Conservation (phyloP, 2,329 filamentous ascomycete species). For the Rhinocladiella mackenziei region DNA sequence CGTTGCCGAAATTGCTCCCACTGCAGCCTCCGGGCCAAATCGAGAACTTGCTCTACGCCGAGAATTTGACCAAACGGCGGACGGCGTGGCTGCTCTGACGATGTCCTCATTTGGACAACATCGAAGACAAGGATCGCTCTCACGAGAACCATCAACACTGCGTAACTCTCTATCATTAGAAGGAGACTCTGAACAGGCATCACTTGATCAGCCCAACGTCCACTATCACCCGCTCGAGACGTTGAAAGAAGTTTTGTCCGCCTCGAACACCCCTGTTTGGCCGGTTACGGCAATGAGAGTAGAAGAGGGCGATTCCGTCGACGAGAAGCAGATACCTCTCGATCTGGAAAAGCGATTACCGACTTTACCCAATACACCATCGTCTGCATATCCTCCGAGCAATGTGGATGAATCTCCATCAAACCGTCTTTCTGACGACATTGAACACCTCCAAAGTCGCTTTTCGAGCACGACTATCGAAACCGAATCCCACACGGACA, state of each 20-base stretch:
- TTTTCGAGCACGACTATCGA: conserved; percentile 29
- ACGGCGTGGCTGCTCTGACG: conserved; percentile 6
- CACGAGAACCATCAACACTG: conserved; percentile 30
- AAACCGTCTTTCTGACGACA: conserved; percentile 6
- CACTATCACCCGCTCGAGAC: conserved; percentile 24
- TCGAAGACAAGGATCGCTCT: conserved; percentile 35
- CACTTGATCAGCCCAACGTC: conserved; percentile 5
- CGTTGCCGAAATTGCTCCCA: conserved; percentile 3
- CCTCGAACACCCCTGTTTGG: conserved; percentile 29
- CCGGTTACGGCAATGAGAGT: conserved; percentile 26
- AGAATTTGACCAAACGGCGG: conserved; percentile 12
- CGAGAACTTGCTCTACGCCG: conserved; percentile 25
- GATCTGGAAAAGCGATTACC: conserved; percentile 41
- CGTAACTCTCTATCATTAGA: conserved; percentile 33
- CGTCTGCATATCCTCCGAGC: conserved; percentile 36
- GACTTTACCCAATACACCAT: conserved; percentile 45
- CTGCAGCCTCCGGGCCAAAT: conserved; percentile 4
- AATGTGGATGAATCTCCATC: conserved; percentile 12
- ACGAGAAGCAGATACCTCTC: conserved; percentile 31
- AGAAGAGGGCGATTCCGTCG: conserved; percentile 15
- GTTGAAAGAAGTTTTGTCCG: conserved; percentile 26
- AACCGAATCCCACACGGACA: conserved; percentile 18
- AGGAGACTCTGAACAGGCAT: conserved; percentile 2
- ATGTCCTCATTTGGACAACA: conserved; percentile 38
- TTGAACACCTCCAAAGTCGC: conserved; percentile 26